Percentiles rank a stretch among this genome's conserved stretches.
Conservation (phyloP, 257 asterid genomes). For the Solanum sitiens region DNA sequence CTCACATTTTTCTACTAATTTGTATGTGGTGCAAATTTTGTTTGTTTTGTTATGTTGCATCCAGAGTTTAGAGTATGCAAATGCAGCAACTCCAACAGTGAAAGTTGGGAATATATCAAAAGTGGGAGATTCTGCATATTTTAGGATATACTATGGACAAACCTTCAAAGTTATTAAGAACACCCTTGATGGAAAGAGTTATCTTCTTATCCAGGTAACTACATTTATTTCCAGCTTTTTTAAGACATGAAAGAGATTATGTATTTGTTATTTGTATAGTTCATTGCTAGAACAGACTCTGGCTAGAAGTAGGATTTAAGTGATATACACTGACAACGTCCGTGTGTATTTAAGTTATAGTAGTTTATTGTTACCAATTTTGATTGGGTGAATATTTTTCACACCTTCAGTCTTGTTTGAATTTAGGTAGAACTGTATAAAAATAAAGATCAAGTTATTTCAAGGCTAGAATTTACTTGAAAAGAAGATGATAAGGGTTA, state of each 20-base stretch:
- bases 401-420: background rate
- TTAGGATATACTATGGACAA: constrained; percentile 77
- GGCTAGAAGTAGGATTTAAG: background rate
- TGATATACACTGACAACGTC: background rate
- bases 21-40: constrained; percentile 12
- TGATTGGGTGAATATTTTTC: background rate
- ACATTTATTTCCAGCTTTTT: background rate
- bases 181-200: constrained; percentile 77
- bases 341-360: background rate
- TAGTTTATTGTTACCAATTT: background rate
- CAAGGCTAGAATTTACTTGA: background rate
- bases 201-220: constrained; percentile 99
- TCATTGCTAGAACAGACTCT: background rate
- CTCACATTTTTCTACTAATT: background rate
- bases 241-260: background rate
- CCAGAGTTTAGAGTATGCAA: background rate
- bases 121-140: constrained; percentile 60
- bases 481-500: background rate
- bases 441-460: background rate
- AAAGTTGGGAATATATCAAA: constrained; percentile 60
- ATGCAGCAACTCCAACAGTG: constrained; percentile 33
- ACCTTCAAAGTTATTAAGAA: constrained; percentile 93
- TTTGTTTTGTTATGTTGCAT: constrained; percentile 8
- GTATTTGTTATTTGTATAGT: background rate
- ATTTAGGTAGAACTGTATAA: background rate